Conservation (phyloP, 2,329 filamentous ascomycete genomes). For the Verticillium isaacii region DNA sequence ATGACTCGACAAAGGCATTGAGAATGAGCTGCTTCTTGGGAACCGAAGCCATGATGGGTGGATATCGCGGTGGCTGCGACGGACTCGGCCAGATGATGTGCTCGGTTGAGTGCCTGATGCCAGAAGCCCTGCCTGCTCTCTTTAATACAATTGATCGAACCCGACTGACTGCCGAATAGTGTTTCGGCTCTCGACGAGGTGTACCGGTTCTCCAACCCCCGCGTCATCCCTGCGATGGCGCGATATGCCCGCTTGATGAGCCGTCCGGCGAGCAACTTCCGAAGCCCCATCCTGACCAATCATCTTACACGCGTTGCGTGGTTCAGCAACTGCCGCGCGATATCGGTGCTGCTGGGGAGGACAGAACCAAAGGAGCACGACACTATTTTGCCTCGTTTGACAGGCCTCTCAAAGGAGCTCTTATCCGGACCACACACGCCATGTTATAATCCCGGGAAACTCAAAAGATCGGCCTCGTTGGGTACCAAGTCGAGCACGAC, state of each 20-base stretch:
- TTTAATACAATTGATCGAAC: neutral
- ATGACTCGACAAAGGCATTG: slow-evolving; percentile 36
- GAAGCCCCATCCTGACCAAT: neutral
- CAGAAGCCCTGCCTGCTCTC: neutral
- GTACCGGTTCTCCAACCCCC: neutral
- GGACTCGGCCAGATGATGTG: neutral
- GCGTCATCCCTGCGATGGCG: neutral
- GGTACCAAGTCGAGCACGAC: neutral
- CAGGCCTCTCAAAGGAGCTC: neutral
- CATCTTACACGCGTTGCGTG: neutral
- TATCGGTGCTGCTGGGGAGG: neutral
- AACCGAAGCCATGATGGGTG: neutral
- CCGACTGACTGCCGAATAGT: neutral
- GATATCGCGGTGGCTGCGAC: neutral
- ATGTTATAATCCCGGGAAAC: neutral
- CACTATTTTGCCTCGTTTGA: neutral
- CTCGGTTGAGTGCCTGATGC: neutral
- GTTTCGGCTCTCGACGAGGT: neutral
- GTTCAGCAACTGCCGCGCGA: neutral
- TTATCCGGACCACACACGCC: neutral
- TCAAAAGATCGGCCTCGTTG: neutral
- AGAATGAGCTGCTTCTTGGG: slow-evolving; percentile 33
- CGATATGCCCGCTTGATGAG: neutral
- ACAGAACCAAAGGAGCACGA: neutral
- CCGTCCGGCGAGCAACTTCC: neutral